Base-by-base conservation (phyloP, 257 asterid genomes). In the Solanum pennellii region DNA sequence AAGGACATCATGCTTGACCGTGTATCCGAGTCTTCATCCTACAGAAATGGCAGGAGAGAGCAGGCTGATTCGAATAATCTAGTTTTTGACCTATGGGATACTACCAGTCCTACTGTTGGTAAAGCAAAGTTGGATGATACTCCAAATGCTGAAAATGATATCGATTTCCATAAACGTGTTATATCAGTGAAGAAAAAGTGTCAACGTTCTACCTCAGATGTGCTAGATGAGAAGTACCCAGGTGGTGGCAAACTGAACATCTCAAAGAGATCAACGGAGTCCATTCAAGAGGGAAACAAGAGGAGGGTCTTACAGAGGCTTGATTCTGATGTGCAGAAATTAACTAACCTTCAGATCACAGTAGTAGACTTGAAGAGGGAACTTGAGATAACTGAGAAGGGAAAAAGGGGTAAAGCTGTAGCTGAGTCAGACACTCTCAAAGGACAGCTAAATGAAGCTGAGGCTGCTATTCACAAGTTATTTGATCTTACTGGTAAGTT, bases 1-100 rank as follows among this genome's bases (percentile, higher is more conserved):
- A 97, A 97, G 90, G 99, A 97, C 82, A 97, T 97, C 5, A 90
- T 96, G 91, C 99, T 97, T 80, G 99, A 97, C 90, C 99, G 96
- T 89, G 89, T 92, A 80, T 95, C 99, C 7, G 98, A 95, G 76
- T 91, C 93, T 89, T 93, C 99, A 13, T 91, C 97, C 11, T 86
- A 92, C 73, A 89, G 93, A 87, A 89, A 87, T 93, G 92, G 92
- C 90, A 90, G 90, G 92, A 93, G 92, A 89, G 95, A 95, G 87
- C 91, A 93, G 56, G 87, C 39, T 37, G 39, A 37, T 7, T 37
- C 39, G 7, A 37, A 92, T 37, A 86, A 88, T 83, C 94, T 89
- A 88, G 89, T 86, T 29, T 88, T 94, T 6, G 93, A 92, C 87
- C 88, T 90, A 39, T 90, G 94, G 94, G 94, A 88, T 80, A 85